Evolutionary conservation across 2,329 filamentous ascomycete genomes (phyloP), one percentile per base, ranked within the genome.

Genomic region (Elsinoe necatrix): DNA sequence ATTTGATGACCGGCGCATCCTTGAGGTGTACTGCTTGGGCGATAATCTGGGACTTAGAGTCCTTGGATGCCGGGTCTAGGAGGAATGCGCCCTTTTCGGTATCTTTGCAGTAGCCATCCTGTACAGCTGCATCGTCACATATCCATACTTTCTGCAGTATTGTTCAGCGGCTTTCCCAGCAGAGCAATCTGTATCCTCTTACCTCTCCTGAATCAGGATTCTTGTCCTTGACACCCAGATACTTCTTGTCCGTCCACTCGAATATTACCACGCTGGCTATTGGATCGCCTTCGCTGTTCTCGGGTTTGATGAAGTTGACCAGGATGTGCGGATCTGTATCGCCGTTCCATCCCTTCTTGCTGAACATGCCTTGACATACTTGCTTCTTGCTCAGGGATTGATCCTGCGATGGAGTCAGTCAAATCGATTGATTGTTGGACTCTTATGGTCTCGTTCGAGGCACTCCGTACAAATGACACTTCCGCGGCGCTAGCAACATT

Each of bases 311-410:
- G 66, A 95, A 95, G 68, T 89, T 89, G 69, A 89, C 80, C 63
- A 86, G 79, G 69, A 97, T 95, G 74, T 89, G 95, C 18, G 92
- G 92, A 64, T 96, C 89, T 59, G 89, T 81, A 34, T 83, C 81
- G 58, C 92, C 92, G 64, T 89, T 89, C 92, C 92, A 97, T 52
- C 86, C 80, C 66, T 83, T 87, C 68, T 83, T 85, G 74, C 87
- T 91, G 76, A 96, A 97, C 91, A 97, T 96, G 75, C 92, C 89
- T 76, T 78, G 76, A 75, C 92, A 96, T 81, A 86, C 82, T 75
- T 95, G 87, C 67, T 83, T 79, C 67, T 92, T 87, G 34, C 85
- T 80, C 54, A 87, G 82, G 56, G 83, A 82, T 68, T 93, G 80
- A 70, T 89, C 85, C 88, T 59, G 39, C 5, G 8, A 3, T n/a